Percentiles rank a stretch among this genome's conserved stretches.
phyloP scores from a whole-genome alignment of 129 eudicot genomes.

The Centaurea solstitialis region DNA sequence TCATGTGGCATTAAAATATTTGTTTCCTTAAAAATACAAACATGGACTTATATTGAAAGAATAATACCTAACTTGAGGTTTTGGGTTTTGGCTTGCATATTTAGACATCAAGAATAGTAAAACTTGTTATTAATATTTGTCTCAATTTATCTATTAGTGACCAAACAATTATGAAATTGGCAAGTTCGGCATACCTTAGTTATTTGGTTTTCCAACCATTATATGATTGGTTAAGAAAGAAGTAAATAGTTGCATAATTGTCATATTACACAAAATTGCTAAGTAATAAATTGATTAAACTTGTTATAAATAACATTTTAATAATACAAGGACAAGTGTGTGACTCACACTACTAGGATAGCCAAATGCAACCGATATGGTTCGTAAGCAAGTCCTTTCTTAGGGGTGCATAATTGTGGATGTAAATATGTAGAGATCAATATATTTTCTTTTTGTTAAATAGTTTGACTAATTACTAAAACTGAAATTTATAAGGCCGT shows the following conservation, averaged over 20 bases:
- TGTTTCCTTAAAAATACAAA: neutral
- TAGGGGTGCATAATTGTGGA: too few species aligned
- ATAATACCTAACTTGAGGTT: neutral
- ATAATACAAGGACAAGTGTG: neutral
- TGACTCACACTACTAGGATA: neutral
- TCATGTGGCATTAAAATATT: neutral
- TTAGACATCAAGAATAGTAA: slow-evolving; percentile 4
- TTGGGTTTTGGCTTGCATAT: neutral
- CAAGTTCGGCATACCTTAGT: neutral
- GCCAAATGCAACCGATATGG: neutral
- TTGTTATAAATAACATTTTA: too few species aligned
- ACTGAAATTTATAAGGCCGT: neutral
- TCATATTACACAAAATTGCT: neutral
- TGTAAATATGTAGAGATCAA: neutral
- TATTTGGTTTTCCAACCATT: neutral
- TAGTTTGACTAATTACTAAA: too few species aligned
- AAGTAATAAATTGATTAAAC: neutral
- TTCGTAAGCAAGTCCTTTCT: neutral
- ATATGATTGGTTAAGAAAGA: neutral
- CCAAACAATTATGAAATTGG: neutral
- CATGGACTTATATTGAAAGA: neutral
- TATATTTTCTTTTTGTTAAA: neutral
- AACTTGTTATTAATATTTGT: neutral
- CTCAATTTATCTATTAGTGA: slow-evolving; percentile 1
- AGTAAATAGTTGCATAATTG: neutral